phyloP scores from a whole-genome alignment of 495 filamentous ascomycete genomes.

The Penicillium ochrochloron region DNA sequence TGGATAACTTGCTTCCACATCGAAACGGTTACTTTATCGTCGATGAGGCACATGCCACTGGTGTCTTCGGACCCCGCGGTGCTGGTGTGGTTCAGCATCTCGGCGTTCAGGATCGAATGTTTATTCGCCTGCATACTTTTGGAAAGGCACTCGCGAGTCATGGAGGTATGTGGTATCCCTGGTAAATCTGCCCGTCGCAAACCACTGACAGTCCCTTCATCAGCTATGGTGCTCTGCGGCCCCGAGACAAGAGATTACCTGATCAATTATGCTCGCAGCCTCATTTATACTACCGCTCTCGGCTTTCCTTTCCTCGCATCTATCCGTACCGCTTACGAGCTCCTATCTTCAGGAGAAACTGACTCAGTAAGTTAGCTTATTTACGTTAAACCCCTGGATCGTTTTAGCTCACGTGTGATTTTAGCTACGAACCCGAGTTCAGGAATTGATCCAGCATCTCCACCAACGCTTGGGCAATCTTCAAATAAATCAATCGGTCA shows the following conservation, averaged over 20 bases:
- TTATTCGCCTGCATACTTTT: slow-evolving; percentile 75
- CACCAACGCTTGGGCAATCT: slow-evolving; percentile 37
- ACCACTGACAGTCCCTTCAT: not conserved
- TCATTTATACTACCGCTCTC: slow-evolving; percentile 55
- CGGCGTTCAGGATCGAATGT: slow-evolving; percentile 67
- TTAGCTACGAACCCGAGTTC: slow-evolving; percentile 46
- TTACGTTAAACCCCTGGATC: too few species aligned
- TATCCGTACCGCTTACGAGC: slow-evolving; percentile 50
- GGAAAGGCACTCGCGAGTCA: slow-evolving; percentile 75
- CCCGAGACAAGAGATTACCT: slow-evolving; percentile 45
- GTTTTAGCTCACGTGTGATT: not conserved
- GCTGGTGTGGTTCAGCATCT: slow-evolving; percentile 69
- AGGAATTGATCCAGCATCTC: slow-evolving; percentile 44
- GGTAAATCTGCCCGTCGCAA: not conserved
- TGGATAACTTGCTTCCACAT: slow-evolving; percentile 58
- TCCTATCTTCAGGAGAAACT: slow-evolving; percentile 47
- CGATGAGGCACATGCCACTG: slow-evolving; percentile 80
- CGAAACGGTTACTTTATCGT: slow-evolving; percentile 72
- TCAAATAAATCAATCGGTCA: slow-evolving; percentile 30
- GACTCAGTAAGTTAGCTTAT: slow-evolving; percentile 35
- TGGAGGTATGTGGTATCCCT: slow-evolving; percentile 61
- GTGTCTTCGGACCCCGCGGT: slow-evolving; percentile 65
- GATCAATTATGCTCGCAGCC: slow-evolving; percentile 52
- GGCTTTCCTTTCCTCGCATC: slow-evolving; percentile 55
- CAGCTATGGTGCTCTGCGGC: slow-evolving; percentile 53